Percentiles rank a stretch among this genome's conserved stretches.
These are phyloP conservation scores for Mucor saturninus DNA, from an alignment of 371 early-diverging fungal species.

Conservation along the genomic window DNA sequence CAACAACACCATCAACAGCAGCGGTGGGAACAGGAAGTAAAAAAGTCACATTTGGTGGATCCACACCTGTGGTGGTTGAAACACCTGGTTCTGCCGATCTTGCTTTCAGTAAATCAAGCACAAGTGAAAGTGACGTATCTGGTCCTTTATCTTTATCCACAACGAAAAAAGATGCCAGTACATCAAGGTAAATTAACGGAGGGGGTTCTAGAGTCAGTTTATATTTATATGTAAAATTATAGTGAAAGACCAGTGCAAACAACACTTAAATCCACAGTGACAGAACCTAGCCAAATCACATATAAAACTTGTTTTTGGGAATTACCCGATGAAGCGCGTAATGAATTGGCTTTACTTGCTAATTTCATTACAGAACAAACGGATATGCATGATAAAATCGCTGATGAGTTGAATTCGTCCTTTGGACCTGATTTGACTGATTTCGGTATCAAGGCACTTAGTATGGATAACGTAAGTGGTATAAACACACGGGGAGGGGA, in stretches of 20 bases:
- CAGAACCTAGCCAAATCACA: conserved; percentile 20
- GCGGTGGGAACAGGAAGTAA: background rate
- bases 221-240: background rate
- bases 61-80: conserved; percentile 2
- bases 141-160: conserved; percentile 7
- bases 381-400: conserved; percentile 20
- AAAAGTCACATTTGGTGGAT: conserved; percentile 1
- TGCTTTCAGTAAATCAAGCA: conserved; percentile 18
- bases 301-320: conserved; percentile 30
- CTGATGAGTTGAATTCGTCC: conserved; percentile 10
- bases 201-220: background rate
- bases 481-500: background rate
- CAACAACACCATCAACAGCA: background rate
- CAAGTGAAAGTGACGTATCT: background rate
- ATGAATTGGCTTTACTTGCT: conserved; percentile 23
- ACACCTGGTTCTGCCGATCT: conserved; percentile 12
- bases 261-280: conserved; percentile 18
- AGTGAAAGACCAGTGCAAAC: conserved; percentile 11
- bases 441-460: conserved; percentile 2
- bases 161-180: background rate
- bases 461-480: conserved; percentile 20
- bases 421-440: conserved; percentile 20
- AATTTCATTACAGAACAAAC: conserved; percentile 26
- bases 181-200: conserved; percentile 12
- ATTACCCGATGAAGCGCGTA: conserved; percentile 24